A percentile compares a stretch with the other conserved stretches of the same genome.
Conservation (phyloP, 2,329 filamentous ascomycete genomes). For the Fusarium kyushuense region DNA sequence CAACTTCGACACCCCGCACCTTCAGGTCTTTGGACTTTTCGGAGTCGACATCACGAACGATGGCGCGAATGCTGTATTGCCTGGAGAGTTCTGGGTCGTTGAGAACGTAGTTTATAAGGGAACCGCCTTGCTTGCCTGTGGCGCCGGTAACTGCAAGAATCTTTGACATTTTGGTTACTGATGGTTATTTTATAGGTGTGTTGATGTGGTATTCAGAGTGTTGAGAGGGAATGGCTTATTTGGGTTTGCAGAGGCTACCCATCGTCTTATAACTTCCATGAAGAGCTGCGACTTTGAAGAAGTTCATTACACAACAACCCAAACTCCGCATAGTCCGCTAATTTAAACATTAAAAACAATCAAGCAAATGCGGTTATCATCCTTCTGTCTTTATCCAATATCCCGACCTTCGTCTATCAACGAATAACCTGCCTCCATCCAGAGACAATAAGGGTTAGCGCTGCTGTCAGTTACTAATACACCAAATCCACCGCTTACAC, state of each 20-base stretch:
- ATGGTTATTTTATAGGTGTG: neutral
- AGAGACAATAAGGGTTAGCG: neutral
- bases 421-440: constrained; percentile 2
- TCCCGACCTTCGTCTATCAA: neutral
- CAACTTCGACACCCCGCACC: constrained; percentile 49
- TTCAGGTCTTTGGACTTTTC: constrained; percentile 49
- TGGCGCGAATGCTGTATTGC: constrained; percentile 61
- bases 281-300: no score
- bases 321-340: constrained; percentile 4
- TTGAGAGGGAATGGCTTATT: neutral
- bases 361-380: neutral
- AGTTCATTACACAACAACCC: neutral
- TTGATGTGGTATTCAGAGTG: neutral
- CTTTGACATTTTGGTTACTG: constrained; percentile 46
- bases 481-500: neutral
- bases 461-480: constrained; percentile 11
- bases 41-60: constrained; percentile 60
- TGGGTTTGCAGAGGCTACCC: neutral
- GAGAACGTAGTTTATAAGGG: constrained; percentile 60
- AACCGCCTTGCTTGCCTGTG: constrained; percentile 65
- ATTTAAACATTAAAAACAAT: neutral
- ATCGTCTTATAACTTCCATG: constrained; percentile 7
- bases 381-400: constrained; percentile 1
- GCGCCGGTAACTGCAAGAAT: constrained; percentile 63
- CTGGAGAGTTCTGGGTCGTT: constrained; percentile 58